Evolutionary conservation across 2,329 filamentous ascomycete species (phyloP).

Genomic region (Aspergillus vadensis): DNA sequence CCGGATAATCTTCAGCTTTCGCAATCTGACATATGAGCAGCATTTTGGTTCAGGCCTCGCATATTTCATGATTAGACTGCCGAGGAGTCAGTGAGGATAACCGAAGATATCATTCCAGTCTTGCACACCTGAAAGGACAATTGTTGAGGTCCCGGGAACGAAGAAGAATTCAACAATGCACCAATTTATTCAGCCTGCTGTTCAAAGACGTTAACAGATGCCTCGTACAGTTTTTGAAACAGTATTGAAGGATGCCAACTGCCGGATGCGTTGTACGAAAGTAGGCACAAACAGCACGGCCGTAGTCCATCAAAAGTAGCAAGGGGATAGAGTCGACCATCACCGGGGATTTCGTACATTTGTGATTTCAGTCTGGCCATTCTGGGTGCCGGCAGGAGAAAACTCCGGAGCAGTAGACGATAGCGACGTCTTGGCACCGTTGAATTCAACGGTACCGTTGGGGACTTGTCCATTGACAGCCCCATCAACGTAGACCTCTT

Average conservation of each 20-base stretch:
- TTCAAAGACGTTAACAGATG: constrained; percentile 10
- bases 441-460: constrained; percentile 45
- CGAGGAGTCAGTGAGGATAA: constrained; percentile 5
- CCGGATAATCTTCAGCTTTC: constrained; percentile 46
- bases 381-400: constrained; percentile 47
- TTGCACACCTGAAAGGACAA: background rate
- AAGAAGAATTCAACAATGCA: background rate
- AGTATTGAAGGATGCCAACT: constrained; percentile 12
- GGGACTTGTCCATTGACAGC: constrained; percentile 35
- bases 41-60: background rate
- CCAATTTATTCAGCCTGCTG: constrained; percentile 10
- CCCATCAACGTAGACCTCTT: constrained; percentile 41
- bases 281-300: background rate
- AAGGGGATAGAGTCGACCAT: constrained; percentile 9
- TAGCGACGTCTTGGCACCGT: constrained; percentile 53
- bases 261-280: background rate
- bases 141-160: background rate
- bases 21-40: background rate
- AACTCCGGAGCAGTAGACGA: constrained; percentile 68
- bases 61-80: constrained; percentile 10
- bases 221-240: constrained; percentile 27
- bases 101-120: background rate
- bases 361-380: constrained; percentile 35
- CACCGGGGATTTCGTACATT: constrained; percentile 41
- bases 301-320: background rate